These are phyloP conservation scores for Closterium sp. DNA, from an alignment of 139 green algal species.

Conservation along the genomic window DNA sequence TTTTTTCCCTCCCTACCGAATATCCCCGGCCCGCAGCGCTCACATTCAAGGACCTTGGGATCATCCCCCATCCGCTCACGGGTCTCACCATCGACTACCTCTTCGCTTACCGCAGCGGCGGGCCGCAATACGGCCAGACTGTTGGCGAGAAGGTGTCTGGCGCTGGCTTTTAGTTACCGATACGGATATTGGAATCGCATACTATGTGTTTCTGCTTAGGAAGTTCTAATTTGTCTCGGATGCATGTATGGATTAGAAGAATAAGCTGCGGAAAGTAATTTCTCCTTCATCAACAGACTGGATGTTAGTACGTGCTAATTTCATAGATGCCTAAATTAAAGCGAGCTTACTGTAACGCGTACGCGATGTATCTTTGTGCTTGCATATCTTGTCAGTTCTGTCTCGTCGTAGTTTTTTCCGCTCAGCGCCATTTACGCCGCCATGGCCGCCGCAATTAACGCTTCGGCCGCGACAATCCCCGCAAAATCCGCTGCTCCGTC, in stretches of 20 bases:
- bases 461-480: neutral
- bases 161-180: neutral
- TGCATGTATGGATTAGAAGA: neutral
- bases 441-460: neutral
- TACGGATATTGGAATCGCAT: too few species aligned
- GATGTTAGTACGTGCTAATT: too few species aligned
- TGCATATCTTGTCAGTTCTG: too few species aligned
- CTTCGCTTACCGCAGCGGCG: conserved; percentile 44
- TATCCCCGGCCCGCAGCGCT: conserved; percentile 22
- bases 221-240: too few species aligned
- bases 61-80: conserved; percentile 16
- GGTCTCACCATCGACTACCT: conserved; percentile 50
- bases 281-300: neutral
- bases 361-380: too few species aligned
- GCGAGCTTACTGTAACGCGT: too few species aligned
- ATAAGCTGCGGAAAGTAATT: neutral
- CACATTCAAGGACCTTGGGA: conserved; percentile 36
- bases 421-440: neutral
- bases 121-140: conserved; percentile 38
- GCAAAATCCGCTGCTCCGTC: neutral
- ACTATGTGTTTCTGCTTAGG: too few species aligned
- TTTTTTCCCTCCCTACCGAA: too few species aligned
- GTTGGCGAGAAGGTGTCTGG: conserved; percentile 25
- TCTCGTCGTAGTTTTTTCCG: too few species aligned
- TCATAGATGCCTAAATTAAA: too few species aligned